A percentile compares a stretch with the other conserved stretches of the same genome.
Conservation (phyloP, 73 alveolate genomes). For the Paramecium bursaria region DNA sequence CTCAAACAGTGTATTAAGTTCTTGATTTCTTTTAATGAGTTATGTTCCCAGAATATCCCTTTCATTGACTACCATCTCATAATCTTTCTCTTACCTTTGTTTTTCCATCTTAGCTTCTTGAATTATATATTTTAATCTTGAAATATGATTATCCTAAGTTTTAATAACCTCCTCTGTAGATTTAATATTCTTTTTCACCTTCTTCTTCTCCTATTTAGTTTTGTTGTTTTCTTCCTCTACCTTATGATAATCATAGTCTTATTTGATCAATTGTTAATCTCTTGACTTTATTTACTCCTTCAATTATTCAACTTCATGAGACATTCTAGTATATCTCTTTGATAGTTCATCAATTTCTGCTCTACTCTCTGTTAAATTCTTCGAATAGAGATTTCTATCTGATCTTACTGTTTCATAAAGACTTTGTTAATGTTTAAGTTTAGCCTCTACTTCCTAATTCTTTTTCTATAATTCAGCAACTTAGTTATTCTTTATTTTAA, state of each 20-base stretch:
- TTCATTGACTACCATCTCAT: conserved; percentile 98
- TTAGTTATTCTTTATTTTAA: conserved; percentile 92
- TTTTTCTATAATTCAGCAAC: conserved; percentile 94
- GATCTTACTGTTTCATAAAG: conserved; percentile 98
- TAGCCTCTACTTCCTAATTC: conserved; percentile 97
- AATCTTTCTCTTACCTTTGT: conserved; percentile 96
- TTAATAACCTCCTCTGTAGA: conserved; percentile 94
- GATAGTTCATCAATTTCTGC: conserved; percentile 90
- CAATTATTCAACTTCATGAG: conserved; percentile 88
- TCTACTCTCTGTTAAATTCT: conserved; percentile 97
- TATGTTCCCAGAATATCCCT: conserved; percentile 98
- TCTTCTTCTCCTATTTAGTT: conserved; percentile 85
- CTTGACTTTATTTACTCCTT: conserved; percentile 93
- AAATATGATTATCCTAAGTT: conserved; percentile 95
- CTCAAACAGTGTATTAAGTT: conserved; percentile 92
- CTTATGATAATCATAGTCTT: conserved; percentile 81
- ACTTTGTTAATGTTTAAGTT: conserved; percentile 97
- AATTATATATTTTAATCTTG: conserved; percentile 94
- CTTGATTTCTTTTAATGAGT: conserved; percentile 97
- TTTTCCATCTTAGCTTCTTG: conserved; percentile 97
- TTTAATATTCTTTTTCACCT: conserved; percentile 88
- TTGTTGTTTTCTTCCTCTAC: conserved; percentile 88
- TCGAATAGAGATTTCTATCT: conserved; percentile 98
- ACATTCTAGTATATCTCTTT: conserved; percentile 93
- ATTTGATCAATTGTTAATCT: conserved; percentile 87